A percentile compares a stretch with the other conserved stretches of the same genome.
phyloP scores from a whole-genome alignment of 225 moss, liverwort and hornwort species.

The Bryum argenteum region DNA sequence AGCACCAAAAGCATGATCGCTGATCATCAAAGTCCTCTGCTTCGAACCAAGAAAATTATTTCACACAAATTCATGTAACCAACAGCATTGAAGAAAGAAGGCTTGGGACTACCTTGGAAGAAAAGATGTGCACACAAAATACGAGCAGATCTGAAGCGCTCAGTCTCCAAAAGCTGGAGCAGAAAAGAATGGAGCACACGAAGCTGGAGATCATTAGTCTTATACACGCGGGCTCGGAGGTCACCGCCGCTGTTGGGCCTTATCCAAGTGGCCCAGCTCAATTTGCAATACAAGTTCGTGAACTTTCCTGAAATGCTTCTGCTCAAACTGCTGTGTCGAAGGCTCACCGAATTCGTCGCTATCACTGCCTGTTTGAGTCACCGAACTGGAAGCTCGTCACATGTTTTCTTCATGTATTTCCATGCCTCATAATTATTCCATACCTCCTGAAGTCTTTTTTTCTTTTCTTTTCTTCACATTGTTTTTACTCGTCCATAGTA shows the following conservation, averaged over 20 bases:
- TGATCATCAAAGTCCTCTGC: not conserved
- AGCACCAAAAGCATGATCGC: too few relatives aligned
- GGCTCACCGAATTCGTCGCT: constrained; percentile 13
- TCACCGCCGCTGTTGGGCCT: constrained; percentile 10
- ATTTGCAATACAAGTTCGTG: not conserved
- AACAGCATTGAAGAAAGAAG: not conserved
- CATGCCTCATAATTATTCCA: too few relatives aligned
- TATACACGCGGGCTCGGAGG: too few relatives aligned
- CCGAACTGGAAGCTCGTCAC: not conserved
- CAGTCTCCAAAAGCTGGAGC: not conserved
- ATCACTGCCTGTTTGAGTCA: constrained; percentile 2
- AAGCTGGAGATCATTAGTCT: not conserved
- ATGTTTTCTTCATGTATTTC: too few relatives aligned
- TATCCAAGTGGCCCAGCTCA: constrained; percentile 3
- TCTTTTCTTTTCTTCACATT: too few relatives aligned
- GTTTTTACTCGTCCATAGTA: too few relatives aligned
- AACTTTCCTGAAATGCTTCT: not conserved
- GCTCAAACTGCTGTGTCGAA: not conserved
- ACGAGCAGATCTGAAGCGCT: not conserved
- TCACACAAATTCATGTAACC: too few relatives aligned
- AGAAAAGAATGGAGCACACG: not conserved
- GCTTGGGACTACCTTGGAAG: not conserved
- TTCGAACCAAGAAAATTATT: too few relatives aligned
- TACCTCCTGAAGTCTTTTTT: too few relatives aligned
- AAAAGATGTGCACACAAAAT: too few relatives aligned